Evolutionary conservation across 352 stramenopile genomes (phyloP).

Genomic region (Phytophthora colocasiae): DNA sequence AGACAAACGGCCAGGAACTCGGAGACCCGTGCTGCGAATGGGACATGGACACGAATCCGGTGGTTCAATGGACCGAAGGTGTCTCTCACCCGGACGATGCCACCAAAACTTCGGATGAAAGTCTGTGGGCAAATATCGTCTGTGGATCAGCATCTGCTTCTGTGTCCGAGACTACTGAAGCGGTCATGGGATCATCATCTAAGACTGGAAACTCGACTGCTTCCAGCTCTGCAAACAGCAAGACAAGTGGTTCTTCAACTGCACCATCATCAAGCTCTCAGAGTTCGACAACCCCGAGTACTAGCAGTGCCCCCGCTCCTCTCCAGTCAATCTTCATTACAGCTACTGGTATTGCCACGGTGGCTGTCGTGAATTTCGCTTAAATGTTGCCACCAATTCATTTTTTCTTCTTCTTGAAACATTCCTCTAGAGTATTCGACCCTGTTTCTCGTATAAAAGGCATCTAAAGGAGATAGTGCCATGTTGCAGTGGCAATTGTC

Average conservation of each 20-base stretch:
- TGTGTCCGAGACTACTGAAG: neutral
- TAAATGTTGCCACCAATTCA: constrained; percentile 23
- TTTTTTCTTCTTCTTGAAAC: neutral
- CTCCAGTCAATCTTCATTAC: constrained; percentile 12
- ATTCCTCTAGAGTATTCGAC: constrained; percentile 4
- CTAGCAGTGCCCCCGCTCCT: constrained; percentile 8
- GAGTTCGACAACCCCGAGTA: constrained; percentile 19
- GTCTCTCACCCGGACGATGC: constrained; percentile 28
- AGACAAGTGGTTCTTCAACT: neutral
- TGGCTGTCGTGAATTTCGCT: constrained; percentile 10
- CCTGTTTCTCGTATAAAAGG: neutral
- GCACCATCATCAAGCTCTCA: constrained; percentile 18
- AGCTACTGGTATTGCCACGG: constrained; percentile 3
- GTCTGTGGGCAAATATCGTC: constrained; percentile 20
- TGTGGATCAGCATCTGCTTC: constrained; percentile 17
- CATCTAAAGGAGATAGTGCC: constrained; percentile 16
- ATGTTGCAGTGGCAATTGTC: constrained; percentile 3
- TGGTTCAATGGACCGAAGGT: constrained; percentile 21
- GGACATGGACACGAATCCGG: constrained; percentile 20
- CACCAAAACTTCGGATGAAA: constrained; percentile 27
- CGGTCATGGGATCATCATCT: constrained; percentile 4
- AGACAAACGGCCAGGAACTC: constrained; percentile 24
- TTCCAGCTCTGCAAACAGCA: constrained; percentile 10
- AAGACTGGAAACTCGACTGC: constrained; percentile 12
- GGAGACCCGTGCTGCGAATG: constrained; percentile 24